Percentiles rank a stretch among this genome's conserved stretches.
Conservation (phyloP, 805 yeast species). For the Wickerhamomyces queroliae region DNA sequence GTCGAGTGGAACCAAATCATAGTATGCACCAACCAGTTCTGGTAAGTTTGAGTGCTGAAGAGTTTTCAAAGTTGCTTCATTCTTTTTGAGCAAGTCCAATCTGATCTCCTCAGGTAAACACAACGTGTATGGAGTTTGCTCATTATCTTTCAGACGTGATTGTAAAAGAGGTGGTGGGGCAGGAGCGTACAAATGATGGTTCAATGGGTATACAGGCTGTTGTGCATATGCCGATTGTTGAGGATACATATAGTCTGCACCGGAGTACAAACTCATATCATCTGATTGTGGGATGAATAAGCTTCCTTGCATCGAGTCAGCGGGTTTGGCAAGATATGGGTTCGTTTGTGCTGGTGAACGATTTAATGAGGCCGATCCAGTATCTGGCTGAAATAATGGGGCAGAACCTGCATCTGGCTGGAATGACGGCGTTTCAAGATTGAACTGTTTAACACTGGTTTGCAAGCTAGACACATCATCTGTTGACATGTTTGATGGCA, state of each 20-base stretch:
- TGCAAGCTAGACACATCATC: constrained; percentile 10
- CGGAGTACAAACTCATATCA: background rate
- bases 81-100: constrained; percentile 62
- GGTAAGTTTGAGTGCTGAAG: constrained; percentile 60
- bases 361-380: background rate
- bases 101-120: constrained; percentile 72
- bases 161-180: constrained; percentile 71
- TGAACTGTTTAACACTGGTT: constrained; percentile 30
- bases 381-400: constrained; percentile 16
- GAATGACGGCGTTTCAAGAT: constrained; percentile 28
- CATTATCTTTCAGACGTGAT: constrained; percentile 59
- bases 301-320: constrained; percentile 2
- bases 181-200: constrained; percentile 88
- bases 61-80: constrained; percentile 74
- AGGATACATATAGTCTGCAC: background rate
- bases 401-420: constrained; percentile 10
- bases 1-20: constrained; percentile 81
- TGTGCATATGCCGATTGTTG: constrained; percentile 13
- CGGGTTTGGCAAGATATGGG: constrained; percentile 12
- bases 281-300: background rate
- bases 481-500: constrained; percentile 14
- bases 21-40: constrained; percentile 74
- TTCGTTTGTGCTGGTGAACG: constrained; percentile 10
- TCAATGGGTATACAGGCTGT: constrained; percentile 44
- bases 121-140: constrained; percentile 60